These are phyloP conservation scores for Rosa multiflora DNA, from an alignment of 306 rosid genomes.

Conservation along the genomic window DNA sequence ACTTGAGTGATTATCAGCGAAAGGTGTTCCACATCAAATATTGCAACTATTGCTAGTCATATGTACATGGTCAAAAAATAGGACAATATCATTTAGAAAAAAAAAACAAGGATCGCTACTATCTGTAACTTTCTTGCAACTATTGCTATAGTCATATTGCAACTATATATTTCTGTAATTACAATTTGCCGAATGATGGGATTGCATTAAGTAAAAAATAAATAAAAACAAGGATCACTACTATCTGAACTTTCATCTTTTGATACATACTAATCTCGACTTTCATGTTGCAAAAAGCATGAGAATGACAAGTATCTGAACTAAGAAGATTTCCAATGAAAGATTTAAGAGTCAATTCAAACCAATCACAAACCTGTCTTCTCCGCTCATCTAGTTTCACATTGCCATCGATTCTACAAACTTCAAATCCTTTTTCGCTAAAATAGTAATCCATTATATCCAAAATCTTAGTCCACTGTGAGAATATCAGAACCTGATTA, in stretches of 20 bases:
- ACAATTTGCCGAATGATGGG: not conserved
- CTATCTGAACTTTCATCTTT: not conserved
- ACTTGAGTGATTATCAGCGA: not conserved
- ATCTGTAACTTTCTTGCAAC: not conserved
- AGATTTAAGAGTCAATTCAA: not conserved
- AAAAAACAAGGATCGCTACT: not conserved
- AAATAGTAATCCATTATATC: conserved; percentile 96
- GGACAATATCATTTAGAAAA: not conserved
- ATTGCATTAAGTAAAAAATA: not conserved
- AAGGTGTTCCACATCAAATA: not conserved
- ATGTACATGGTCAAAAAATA: not conserved
- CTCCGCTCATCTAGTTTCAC: conserved; percentile 79
- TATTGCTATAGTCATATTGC: no score
- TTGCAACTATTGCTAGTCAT: not conserved
- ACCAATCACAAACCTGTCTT: conserved; percentile 63
- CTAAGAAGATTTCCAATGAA: not conserved
- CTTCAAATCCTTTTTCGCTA: conserved; percentile 74
- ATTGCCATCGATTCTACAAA: conserved; percentile 83
- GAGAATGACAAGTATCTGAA: not conserved
- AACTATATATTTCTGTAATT: not conserved
- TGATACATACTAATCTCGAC: not conserved
- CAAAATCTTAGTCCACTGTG: conserved; percentile 84
- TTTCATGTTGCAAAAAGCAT: conserved; percentile 1
- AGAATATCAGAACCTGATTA: conserved; percentile 81
- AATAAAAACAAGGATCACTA: not conserved